A percentile compares a stretch with the other conserved stretches of the same genome.
These are phyloP conservation scores for Cladosporium sp. DNA, from an alignment of 2,329 filamentous ascomycete genomes.

Conservation along the genomic window DNA sequence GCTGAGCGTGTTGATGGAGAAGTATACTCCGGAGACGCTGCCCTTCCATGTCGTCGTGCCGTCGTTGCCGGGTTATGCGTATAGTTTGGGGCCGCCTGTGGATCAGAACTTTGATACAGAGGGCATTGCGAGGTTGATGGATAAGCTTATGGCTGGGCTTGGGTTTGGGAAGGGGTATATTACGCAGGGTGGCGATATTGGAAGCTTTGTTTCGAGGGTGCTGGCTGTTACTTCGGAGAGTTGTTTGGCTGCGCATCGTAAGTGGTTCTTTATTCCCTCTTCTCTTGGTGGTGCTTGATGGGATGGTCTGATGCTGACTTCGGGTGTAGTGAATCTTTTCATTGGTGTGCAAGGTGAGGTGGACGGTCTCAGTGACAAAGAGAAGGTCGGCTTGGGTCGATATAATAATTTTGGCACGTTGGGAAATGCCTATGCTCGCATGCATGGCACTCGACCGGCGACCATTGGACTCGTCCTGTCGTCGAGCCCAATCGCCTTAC, in stretches of 20 bases:
- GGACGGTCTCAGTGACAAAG: constrained; percentile 17
- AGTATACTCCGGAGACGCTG: constrained; percentile 47
- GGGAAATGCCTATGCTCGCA: constrained; percentile 48
- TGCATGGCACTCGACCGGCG: constrained; percentile 52
- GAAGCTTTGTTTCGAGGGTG: constrained; percentile 41
- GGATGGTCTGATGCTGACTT: background rate
- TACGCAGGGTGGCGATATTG: constrained; percentile 56
- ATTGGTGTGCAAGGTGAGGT: constrained; percentile 16
- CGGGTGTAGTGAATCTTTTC: constrained; percentile 12
- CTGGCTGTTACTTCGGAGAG: constrained; percentile 41
- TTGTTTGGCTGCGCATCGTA: constrained; percentile 43
- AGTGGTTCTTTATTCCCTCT: constrained; percentile 2
- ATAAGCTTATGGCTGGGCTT: constrained; percentile 50
- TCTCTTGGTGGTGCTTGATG: background rate
- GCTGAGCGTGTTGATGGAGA: constrained; percentile 42
- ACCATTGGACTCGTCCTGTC: constrained; percentile 55
- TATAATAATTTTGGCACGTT: constrained; percentile 21
- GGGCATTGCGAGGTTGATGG: constrained; percentile 43
- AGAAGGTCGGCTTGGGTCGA: constrained; percentile 22
- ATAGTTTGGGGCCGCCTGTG: constrained; percentile 46
- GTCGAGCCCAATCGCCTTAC: constrained; percentile 51
- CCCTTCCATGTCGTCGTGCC: constrained; percentile 57
- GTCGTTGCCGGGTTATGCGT: constrained; percentile 52
- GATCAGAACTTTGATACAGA: constrained; percentile 40
- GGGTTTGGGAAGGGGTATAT: constrained; percentile 52